Evolutionary conservation across 495 filamentous ascomycete genomes (phyloP).

Genomic region (Thermochaetoides thermophila): DNA sequence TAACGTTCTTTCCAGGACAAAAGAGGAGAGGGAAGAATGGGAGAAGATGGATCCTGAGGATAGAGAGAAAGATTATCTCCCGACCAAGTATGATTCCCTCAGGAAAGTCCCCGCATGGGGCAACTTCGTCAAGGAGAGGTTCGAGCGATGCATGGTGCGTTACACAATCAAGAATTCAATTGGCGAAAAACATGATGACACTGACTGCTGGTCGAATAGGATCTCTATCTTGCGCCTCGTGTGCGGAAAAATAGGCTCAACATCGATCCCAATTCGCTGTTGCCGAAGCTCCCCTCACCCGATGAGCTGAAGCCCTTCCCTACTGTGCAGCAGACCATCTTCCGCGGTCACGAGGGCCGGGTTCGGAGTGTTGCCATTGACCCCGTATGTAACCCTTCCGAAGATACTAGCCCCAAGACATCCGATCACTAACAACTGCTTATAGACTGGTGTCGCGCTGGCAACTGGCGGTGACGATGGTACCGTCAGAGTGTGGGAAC

Average conservation of each 20-base stretch:
- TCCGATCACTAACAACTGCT: not conserved
- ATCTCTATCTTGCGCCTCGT: conserved; percentile 87
- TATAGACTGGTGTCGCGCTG: conserved; percentile 15
- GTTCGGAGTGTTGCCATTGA: conserved; percentile 63
- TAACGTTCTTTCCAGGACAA: conserved; percentile 27
- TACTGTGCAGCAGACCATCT: conserved; percentile 68
- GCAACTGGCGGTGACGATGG: conserved; percentile 94
- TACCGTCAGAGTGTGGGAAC: conserved; percentile 80
- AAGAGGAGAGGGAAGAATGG: conserved; percentile 77
- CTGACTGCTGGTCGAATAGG: conserved; percentile 18
- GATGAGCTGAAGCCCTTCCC: conserved; percentile 91
- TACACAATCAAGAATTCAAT: no score
- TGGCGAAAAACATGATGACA: no score
- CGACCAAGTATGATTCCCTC: conserved; percentile 64
- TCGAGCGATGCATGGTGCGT: conserved; percentile 64
- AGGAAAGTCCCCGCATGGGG: conserved; percentile 90
- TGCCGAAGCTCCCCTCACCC: conserved; percentile 89
- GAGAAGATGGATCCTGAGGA: conserved; percentile 81
- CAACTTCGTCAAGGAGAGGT: conserved; percentile 81
- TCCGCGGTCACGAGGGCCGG: conserved; percentile 75
- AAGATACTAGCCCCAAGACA: no score
- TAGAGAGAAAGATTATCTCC: conserved; percentile 74
- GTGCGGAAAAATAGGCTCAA: conserved; percentile 87
- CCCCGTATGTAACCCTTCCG: conserved; percentile 13
- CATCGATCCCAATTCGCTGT: conserved; percentile 84